These are phyloP conservation scores for Trichoderma breve DNA, from an alignment of 2,329 filamentous ascomycete species.

Conservation along the genomic window DNA sequence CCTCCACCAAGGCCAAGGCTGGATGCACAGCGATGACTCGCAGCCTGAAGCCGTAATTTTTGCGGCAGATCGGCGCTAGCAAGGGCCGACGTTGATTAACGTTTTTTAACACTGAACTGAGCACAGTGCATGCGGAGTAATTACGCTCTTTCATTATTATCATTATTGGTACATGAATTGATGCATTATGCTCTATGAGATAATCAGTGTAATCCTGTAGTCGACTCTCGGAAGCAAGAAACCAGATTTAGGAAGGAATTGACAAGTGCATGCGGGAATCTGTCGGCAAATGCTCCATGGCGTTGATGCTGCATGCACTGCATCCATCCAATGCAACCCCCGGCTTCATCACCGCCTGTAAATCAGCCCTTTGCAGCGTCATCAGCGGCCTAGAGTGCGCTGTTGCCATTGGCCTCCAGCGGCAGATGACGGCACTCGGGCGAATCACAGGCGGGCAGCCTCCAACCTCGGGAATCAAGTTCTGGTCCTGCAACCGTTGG, in stretches of 20 bases:
- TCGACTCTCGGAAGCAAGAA: background rate
- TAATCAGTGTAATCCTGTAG: background rate
- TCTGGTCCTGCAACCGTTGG: background rate
- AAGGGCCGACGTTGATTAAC: constrained; percentile 2
- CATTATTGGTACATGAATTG: background rate
- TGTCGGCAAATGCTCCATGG: background rate
- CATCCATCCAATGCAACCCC: background rate
- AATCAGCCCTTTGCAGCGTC: background rate
- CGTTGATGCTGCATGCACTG: background rate
- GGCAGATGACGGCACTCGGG: constrained; percentile 10
- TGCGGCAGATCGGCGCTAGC: constrained; percentile 24
- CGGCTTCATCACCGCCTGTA: constrained; percentile 1
- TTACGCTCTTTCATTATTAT: background rate
- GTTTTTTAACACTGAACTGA: background rate
- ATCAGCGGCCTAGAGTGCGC: constrained; percentile 12
- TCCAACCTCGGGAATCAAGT: constrained; percentile 17
- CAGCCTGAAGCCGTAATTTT: constrained; percentile 7
- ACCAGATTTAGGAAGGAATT: background rate
- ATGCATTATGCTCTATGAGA: background rate
- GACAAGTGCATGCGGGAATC: background rate
- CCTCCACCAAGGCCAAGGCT: background rate
- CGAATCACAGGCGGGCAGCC: constrained; percentile 14
- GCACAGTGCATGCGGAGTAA: background rate
- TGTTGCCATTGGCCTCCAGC: constrained; percentile 3
- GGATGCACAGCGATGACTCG: background rate